Evolutionary conservation across 768 basidiomycete genomes (phyloP).

Genomic region (Trametes cinnabarina): DNA sequence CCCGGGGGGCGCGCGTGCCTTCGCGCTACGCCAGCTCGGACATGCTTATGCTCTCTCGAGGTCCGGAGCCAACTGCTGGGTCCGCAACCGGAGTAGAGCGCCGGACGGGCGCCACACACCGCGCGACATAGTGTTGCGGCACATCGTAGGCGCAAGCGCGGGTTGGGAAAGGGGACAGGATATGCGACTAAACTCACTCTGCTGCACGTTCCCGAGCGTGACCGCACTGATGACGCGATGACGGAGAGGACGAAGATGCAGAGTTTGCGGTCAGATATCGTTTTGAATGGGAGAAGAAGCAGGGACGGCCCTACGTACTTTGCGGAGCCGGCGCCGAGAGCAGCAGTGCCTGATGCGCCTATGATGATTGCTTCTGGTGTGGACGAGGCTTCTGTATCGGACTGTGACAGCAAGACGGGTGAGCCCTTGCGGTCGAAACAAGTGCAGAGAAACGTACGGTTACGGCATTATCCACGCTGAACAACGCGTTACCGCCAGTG

Average conservation of each 20-base stretch:
- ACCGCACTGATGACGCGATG: not conserved
- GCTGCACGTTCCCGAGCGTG: not conserved
- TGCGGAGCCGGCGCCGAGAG: constrained; percentile 12
- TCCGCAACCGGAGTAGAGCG: not conserved
- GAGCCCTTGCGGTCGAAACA: not conserved
- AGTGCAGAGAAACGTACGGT: not conserved
- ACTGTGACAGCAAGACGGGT: constrained; percentile 39
- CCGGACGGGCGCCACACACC: constrained; percentile 1
- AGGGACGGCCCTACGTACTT: constrained; percentile 5
- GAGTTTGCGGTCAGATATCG: not conserved
- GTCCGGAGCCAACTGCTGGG: not conserved
- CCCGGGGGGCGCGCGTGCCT: not conserved
- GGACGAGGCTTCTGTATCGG: constrained; percentile 1
- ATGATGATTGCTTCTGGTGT: constrained; percentile 31
- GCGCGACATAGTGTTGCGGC: not conserved
- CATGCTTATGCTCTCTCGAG: not conserved
- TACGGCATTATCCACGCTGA: constrained; percentile 1
- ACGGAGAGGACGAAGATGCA: not conserved
- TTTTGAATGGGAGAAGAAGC: not conserved
- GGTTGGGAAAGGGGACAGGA: not conserved
- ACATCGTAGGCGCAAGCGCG: not conserved
- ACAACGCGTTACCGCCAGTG: not conserved
- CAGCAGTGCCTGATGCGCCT: constrained; percentile 32
- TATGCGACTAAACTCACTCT: constrained; percentile 4
- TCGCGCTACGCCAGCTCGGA: not conserved